Evolutionary conservation across 805 yeast genomes (phyloP).

Genomic region (Candida corydali): DNA sequence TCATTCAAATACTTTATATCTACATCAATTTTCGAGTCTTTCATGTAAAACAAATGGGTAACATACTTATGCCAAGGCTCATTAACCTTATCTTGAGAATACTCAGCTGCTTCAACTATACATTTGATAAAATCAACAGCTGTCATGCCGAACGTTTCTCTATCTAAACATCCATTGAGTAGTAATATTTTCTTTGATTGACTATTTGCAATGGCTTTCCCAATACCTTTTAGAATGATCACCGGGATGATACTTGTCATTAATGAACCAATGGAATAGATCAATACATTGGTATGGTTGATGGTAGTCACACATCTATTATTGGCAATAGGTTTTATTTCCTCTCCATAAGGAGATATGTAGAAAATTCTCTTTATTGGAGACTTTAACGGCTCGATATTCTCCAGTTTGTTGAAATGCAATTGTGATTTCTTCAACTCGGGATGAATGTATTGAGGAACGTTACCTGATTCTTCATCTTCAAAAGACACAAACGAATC

Average conservation of each 20-base stretch:
- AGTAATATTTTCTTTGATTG: constrained; percentile 49
- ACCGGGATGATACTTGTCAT: constrained; percentile 87
- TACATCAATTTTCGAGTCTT: constrained; percentile 47
- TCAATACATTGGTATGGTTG: constrained; percentile 46
- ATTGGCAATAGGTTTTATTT: constrained; percentile 72
- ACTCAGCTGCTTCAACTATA: constrained; percentile 51
- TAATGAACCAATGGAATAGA: constrained; percentile 82
- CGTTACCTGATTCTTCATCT: constrained; percentile 53
- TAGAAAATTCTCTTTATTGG: constrained; percentile 73
- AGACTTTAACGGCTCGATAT: constrained; percentile 58
- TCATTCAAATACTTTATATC: constrained; percentile 35
- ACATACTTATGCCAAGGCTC: constrained; percentile 44
- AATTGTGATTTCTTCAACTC: constrained; percentile 71
- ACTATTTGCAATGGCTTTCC: constrained; percentile 47
- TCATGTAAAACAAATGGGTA: constrained; percentile 60
- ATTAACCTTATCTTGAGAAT: constrained; percentile 38
- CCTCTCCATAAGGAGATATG: constrained; percentile 85
- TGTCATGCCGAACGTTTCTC: constrained; percentile 71
- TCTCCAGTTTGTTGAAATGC: constrained; percentile 59
- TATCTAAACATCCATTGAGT: constrained; percentile 69
- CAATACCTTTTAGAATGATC: constrained; percentile 67
- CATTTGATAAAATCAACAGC: constrained; percentile 57
- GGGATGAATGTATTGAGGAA: constrained; percentile 73
- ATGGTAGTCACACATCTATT: constrained; percentile 53
- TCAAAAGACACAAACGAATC: constrained; percentile 10